Percentiles rank a stretch among this genome's conserved stretches.
These are phyloP conservation scores for Pseudogymnoascus sp. DNA, from an alignment of 2,329 filamentous ascomycete genomes.

Conservation along the genomic window DNA sequence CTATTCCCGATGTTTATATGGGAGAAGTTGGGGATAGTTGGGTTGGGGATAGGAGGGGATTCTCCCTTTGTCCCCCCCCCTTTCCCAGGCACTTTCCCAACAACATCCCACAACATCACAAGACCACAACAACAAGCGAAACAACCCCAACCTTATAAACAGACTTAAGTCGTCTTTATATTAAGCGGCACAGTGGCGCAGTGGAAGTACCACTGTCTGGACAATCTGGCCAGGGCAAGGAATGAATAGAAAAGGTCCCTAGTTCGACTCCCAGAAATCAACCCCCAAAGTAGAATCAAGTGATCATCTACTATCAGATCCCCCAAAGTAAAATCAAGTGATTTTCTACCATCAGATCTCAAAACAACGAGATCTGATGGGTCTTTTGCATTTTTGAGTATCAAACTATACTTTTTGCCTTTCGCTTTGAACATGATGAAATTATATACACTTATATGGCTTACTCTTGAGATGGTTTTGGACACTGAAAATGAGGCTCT, in stretches of 20 bases:
- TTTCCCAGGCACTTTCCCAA: not conserved
- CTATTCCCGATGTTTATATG: not conserved
- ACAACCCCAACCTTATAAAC: not conserved
- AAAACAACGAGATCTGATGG: not conserved
- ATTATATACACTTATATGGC: not conserved
- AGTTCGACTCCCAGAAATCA: not conserved
- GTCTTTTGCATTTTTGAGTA: not conserved
- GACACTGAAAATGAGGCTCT: not conserved
- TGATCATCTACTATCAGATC: constrained; percentile 2
- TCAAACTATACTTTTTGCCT: not conserved
- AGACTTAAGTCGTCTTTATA: not conserved
- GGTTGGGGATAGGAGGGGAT: not conserved
- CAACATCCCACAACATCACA: not conserved
- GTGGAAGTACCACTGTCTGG: not conserved
- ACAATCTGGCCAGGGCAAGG: not conserved
- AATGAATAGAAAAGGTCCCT: not conserved
- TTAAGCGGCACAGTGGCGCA: not conserved
- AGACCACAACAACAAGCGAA: not conserved
- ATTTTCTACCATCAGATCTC: constrained; percentile 7
- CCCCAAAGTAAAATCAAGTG: constrained; percentile 1
- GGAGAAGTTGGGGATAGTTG: not conserved
- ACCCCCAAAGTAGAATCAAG: not conserved
- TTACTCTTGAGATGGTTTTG: not conserved
- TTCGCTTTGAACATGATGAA: not conserved
- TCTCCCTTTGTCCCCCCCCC: not conserved